Evolutionary conservation across 148 eudicot genomes (phyloP).

Genomic region (Rhododendron mucronatum): DNA sequence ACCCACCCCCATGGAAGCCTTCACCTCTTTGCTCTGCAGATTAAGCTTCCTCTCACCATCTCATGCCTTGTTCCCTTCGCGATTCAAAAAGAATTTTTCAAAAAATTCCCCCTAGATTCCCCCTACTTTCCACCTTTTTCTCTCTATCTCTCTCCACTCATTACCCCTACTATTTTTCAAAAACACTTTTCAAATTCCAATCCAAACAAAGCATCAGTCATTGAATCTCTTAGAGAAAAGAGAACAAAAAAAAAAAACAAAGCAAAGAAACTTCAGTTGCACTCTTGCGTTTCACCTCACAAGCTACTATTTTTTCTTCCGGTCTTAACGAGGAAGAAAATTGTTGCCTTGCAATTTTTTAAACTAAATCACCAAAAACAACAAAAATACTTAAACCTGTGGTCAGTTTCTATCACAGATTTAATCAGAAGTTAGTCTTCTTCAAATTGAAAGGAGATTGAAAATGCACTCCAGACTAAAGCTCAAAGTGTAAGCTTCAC

Average conservation of each 20-base stretch:
- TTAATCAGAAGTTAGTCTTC: background rate
- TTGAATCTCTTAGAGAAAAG: background rate
- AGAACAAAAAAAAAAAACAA: background rate
- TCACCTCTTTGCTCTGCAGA: background rate
- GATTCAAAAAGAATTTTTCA: too few relatives aligned
- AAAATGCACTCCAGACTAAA: background rate
- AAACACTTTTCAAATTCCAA: too few relatives aligned
- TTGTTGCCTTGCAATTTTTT: background rate
- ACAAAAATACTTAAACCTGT: background rate
- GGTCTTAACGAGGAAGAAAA: background rate
- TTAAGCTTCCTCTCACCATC: background rate
- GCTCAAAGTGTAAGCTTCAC: conserved; percentile 2
- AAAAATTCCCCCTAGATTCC: too few relatives aligned
- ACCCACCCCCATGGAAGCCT: background rate
- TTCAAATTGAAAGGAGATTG: background rate
- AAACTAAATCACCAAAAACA: background rate
- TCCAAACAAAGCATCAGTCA: too few relatives aligned
- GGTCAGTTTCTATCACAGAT: background rate
- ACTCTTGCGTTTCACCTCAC: background rate
- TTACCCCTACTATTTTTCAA: too few relatives aligned
- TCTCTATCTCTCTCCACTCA: too few relatives aligned
- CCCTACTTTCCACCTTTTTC: too few relatives aligned
- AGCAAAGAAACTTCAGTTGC: background rate
- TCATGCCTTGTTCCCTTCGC: too few relatives aligned
- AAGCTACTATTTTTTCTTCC: background rate